These are phyloP conservation scores for Suillus placidus DNA, from an alignment of 768 basidiomycete genomes.

Conservation along the genomic window DNA sequence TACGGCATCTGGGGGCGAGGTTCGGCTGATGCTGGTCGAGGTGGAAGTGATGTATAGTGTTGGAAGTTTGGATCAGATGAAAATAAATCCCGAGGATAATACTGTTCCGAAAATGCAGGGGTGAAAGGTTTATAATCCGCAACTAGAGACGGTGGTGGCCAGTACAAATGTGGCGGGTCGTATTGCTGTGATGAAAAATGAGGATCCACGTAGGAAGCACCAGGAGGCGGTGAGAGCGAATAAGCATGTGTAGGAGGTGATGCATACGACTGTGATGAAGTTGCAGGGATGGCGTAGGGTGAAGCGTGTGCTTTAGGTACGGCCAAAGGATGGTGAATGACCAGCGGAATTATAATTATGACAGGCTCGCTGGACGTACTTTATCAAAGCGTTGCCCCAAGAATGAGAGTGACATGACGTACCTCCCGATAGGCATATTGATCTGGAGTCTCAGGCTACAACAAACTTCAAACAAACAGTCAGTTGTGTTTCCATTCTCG, in stretches of 20 bases:
- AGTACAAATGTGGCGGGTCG: not conserved
- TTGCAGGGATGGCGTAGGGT: conserved; percentile 17
- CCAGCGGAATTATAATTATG: conserved; percentile 61
- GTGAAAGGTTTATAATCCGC: not conserved
- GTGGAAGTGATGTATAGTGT: conserved; percentile 41
- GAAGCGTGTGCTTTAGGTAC: conserved; percentile 44
- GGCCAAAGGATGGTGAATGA: conserved; percentile 65
- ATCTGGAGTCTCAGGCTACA: conserved; percentile 66
- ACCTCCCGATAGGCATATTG: conserved; percentile 71
- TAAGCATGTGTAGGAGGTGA: conserved; percentile 19
- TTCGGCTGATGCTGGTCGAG: conserved; percentile 57
- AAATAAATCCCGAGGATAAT: not conserved
- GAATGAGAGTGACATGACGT: conserved; percentile 23
- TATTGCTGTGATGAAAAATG: conserved; percentile 3
- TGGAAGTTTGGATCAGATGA: conserved; percentile 17
- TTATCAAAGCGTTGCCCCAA: conserved; percentile 13
- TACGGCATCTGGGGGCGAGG: conserved; percentile 36
- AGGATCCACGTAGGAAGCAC: conserved; percentile 4
- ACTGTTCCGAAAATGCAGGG: conserved; percentile 2
- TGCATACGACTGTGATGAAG: conserved; percentile 23
- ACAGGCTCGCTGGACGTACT: conserved; percentile 64
- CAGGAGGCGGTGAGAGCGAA: conserved; percentile 31
- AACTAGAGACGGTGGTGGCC: not conserved
- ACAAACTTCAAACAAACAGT: conserved; percentile 69
- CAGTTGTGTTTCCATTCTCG: conserved; percentile 45